Conservation (phyloP, 2,329 filamentous ascomycete genomes). For the Cordyceps cateniannulata region DNA sequence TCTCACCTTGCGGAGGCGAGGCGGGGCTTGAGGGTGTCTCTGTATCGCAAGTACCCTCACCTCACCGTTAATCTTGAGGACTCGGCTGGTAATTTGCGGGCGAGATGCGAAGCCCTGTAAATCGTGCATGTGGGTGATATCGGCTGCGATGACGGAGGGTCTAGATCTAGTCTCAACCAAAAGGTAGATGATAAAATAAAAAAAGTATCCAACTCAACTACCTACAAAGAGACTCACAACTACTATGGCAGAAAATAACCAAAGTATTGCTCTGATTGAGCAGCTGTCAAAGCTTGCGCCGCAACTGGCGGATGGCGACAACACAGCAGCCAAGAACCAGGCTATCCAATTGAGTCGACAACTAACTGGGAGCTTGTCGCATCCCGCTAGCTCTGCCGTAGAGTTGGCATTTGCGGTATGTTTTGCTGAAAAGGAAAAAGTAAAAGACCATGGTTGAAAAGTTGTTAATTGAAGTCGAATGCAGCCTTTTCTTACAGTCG, state of each 20-base stretch:
- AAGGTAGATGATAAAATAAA: background rate
- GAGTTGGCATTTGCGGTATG: slow-evolving; percentile 2
- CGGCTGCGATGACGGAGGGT: background rate
- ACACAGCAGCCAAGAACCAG: background rate
- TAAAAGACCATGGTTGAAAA: background rate
- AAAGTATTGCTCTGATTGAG: background rate
- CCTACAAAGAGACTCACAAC: background rate
- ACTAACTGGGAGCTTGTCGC: background rate
- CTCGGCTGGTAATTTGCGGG: background rate
- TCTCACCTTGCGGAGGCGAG: background rate
- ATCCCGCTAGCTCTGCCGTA: background rate
- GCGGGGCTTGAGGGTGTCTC: background rate
- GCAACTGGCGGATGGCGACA: background rate
- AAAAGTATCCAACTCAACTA: too few relatives aligned
- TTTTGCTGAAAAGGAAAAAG: background rate
- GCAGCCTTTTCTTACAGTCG: slow-evolving; percentile 5
- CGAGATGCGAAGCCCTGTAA: background rate
- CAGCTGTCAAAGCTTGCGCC: background rate
- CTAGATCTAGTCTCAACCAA: background rate
- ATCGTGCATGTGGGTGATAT: background rate
- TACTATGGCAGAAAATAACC: background rate
- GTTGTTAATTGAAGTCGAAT: background rate
- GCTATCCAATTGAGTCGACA: background rate
- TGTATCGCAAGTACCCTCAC: background rate
- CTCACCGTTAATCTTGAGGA: background rate